Conservation (phyloP, 2,329 filamentous ascomycete genomes). For the Thielaviopsis punctulata region DNA sequence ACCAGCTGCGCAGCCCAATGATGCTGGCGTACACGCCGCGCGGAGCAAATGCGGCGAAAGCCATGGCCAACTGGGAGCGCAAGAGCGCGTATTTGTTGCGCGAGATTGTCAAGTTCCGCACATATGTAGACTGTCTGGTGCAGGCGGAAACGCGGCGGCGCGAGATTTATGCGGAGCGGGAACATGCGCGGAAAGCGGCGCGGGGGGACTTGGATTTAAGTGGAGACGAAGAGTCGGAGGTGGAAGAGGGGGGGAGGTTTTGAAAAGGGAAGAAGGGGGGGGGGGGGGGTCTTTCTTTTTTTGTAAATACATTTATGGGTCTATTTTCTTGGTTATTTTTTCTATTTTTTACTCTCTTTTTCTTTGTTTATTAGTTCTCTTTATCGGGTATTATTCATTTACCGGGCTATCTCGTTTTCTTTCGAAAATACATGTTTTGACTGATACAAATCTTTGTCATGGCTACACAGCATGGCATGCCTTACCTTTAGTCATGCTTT, state of each 20-base stretch:
- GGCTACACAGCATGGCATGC: background rate
- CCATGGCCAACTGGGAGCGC: conserved; percentile 93
- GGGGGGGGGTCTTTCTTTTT: background rate
- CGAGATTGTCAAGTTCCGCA: conserved; percentile 93
- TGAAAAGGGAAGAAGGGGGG: background rate
- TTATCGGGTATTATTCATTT: background rate
- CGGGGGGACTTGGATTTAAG: conserved; percentile 12
- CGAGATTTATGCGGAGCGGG: conserved; percentile 50
- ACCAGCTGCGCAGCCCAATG: conserved; percentile 75
- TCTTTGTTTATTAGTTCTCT: background rate
- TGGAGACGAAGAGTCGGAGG: conserved; percentile 5
- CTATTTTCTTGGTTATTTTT: background rate
- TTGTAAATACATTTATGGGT: too few species aligned
- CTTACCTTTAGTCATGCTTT: too few species aligned
- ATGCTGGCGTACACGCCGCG: conserved; percentile 75
- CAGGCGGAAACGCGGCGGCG: conserved; percentile 52
- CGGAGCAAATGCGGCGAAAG: conserved; percentile 61
- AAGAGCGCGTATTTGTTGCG: conserved; percentile 82
- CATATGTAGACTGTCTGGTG: conserved; percentile 75
- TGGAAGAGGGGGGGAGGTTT: background rate
- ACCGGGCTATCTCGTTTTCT: background rate
- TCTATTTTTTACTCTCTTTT: too few species aligned
- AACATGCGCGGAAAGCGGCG: conserved; percentile 17
- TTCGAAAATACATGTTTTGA: background rate
- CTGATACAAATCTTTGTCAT: too few species aligned